A percentile compares a stretch with the other conserved stretches of the same genome.
Conservation (phyloP, 2,329 filamentous ascomycete species). For the Fusarium sp. region DNA sequence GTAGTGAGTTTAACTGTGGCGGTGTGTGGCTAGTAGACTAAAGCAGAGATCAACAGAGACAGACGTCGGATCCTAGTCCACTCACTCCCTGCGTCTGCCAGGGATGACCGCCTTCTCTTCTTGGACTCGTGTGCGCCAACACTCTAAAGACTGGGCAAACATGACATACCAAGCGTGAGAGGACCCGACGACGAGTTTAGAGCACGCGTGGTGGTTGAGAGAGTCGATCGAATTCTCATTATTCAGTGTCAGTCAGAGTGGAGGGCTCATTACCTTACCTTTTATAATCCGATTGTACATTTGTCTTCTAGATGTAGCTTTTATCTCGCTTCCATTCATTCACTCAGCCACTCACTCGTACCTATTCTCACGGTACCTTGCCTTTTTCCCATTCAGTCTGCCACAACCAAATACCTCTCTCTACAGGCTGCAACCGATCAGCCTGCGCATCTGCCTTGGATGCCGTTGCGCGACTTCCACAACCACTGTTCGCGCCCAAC, state of each 20-base stretch:
- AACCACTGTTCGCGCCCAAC: conserved; percentile 13
- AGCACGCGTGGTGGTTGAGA: conserved; percentile 27
- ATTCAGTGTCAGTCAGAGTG: neutral
- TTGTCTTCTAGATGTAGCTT: neutral
- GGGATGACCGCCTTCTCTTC: conserved; percentile 35
- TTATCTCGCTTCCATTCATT: neutral
- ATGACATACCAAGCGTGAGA: conserved; percentile 39
- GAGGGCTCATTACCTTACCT: neutral
- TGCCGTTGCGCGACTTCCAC: conserved; percentile 40
- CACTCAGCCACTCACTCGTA: neutral
- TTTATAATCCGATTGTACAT: neutral
- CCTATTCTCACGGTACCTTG: neutral
- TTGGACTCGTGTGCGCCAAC: conserved; percentile 7
- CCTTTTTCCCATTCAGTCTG: conserved; percentile 3
- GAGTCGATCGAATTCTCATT: conserved; percentile 3
- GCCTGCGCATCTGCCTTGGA: conserved; percentile 40
- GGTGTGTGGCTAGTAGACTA: conserved; percentile 19
- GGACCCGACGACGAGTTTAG: conserved; percentile 2
- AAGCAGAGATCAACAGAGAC: neutral
- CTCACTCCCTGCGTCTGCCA: conserved; percentile 24
- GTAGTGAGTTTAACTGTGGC: conserved; percentile 19
- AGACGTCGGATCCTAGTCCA: neutral
- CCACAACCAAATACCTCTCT: neutral
- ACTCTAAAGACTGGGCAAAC: conserved; percentile 18
- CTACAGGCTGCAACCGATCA: conserved; percentile 21